phyloP scores from a whole-genome alignment of 164 flowering plant genomes.

The Chloranthus sessilifolius region DNA sequence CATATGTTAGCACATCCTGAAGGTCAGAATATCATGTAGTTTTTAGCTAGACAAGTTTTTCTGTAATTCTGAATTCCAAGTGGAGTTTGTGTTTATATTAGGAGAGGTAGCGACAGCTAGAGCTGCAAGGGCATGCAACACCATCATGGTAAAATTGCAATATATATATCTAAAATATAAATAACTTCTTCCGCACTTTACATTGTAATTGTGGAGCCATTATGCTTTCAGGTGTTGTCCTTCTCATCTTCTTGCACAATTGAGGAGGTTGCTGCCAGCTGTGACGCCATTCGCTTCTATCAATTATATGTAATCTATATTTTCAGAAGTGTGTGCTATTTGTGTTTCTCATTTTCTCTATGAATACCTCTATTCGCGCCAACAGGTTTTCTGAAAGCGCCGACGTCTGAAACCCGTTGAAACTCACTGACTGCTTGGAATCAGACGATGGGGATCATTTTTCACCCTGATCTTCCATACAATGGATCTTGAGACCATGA shows the following conservation, averaged over 20 bases:
- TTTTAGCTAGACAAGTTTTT: not conserved
- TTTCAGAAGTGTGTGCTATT: too few species aligned
- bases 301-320: conserved; percentile 62
- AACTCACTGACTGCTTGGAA: too few species aligned
- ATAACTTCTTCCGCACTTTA: not conserved
- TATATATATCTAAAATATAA: too few species aligned
- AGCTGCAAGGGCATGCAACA: conserved; percentile 69
- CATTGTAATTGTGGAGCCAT: not conserved
- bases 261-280: conserved; percentile 88
- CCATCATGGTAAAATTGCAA: conserved; percentile 81
- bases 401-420: too few species aligned
- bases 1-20: conserved; percentile 72
- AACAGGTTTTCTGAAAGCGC: too few species aligned
- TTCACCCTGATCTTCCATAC: too few species aligned
- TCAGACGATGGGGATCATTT: too few species aligned
- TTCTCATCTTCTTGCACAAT: conserved; percentile 47
- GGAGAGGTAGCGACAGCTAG: conserved; percentile 84
- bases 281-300: conserved; percentile 64
- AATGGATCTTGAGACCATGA: too few species aligned
- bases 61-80: not conserved
- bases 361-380: not conserved
- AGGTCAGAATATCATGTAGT: conserved; percentile 30
- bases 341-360: too few species aligned
- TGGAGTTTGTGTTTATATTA: conserved; percentile 16
- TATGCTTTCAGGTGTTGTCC: conserved; percentile 48